Evolutionary conservation across 192 early-diverging fungal species (phyloP), one percentile per base, ranked within the genome.

Genomic region (Umbelopsis isabellina): DNA sequence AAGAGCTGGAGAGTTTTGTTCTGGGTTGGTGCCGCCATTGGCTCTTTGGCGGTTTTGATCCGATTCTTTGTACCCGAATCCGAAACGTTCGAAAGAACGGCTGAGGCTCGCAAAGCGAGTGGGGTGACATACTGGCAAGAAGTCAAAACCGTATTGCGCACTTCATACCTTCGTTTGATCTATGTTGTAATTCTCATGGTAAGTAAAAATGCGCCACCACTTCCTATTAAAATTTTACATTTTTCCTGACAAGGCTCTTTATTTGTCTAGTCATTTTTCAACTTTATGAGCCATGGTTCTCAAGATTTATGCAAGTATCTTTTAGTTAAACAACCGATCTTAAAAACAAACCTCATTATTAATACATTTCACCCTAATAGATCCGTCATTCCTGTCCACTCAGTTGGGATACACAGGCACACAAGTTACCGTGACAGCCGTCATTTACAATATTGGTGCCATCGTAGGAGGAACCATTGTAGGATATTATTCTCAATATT

Each of bases 271-370:
- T 23, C 77, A 2, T 79, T 74, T 51, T 88, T 91, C 82, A 90
- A 91, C 70, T 93, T 93, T 76, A 79, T 91, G 49, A 85, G 83
- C 12, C 91, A 90, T 51, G 88, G 88, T 27, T 85, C 84, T 65
- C 87, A 91, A 70, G 91, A 93, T 74, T 69, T 93, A 47, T 92
- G 84, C 68, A 53, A n/a, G 21, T 53, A 53, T 53, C 30, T 61
- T 12, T n/a, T 35, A 7, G 55, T 22, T 16, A 46, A 30, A 27
- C 20, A 25, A 15, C 11, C 30, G 46, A 70, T 48, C 27, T 47
- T 51, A 0, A 23, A 23, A 18, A 13, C 2, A 2, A 51, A n/a
- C 21, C 27, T 53, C 51, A 41, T 41, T 6, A 41, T 6, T 41
- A 41, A 41, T 41, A 30, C 37, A 41, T 9, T 10, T 41, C 10